Conservation (phyloP, 2,329 filamentous ascomycete species). For the Fusarium armeniacum region DNA sequence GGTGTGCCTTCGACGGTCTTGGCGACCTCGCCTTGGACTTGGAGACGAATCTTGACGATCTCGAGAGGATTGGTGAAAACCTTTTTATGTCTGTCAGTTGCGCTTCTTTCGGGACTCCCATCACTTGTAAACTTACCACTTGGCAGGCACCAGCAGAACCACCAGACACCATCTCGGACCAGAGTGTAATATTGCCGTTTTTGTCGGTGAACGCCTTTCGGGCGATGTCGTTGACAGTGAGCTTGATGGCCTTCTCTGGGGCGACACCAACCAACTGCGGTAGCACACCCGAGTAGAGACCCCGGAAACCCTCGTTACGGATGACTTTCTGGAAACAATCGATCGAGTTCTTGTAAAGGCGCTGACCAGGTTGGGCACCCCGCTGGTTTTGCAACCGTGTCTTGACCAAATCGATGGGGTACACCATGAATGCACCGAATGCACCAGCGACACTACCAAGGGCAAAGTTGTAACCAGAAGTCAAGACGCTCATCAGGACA, state of each 20-base stretch:
- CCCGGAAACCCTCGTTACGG: conserved; percentile 88
- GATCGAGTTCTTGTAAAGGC: conserved; percentile 95
- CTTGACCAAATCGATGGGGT: conserved; percentile 98
- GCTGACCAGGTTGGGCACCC: conserved; percentile 82
- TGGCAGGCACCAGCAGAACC: conserved; percentile 92
- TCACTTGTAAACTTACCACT: conserved; percentile 76
- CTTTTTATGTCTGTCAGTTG: conserved; percentile 58
- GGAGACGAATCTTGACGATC: conserved; percentile 98
- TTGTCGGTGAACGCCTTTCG: conserved; percentile 82
- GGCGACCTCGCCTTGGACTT: conserved; percentile 95
- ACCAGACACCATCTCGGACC: conserved; percentile 86
- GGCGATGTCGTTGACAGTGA: conserved; percentile 96
- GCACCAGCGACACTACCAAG: conserved; percentile 93
- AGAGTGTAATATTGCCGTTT: conserved; percentile 78
- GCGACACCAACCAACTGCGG: conserved; percentile 97
- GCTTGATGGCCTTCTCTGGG: conserved; percentile 99
- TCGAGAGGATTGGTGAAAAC: conserved; percentile 98
- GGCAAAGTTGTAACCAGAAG: conserved; percentile 90
- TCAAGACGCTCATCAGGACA: conserved; percentile 70
- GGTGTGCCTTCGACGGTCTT: conserved; percentile 86
- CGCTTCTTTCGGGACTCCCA: background rate
- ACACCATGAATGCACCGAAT: conserved; percentile 99
- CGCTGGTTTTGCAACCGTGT: conserved; percentile 99
- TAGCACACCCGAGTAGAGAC: conserved; percentile 93
- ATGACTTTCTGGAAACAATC: conserved; percentile 96